Percentiles rank a stretch among this genome's conserved stretches.
These are phyloP conservation scores for Nicotiana noctiflora DNA, from an alignment of 257 asterid genomes.

Conservation along the genomic window DNA sequence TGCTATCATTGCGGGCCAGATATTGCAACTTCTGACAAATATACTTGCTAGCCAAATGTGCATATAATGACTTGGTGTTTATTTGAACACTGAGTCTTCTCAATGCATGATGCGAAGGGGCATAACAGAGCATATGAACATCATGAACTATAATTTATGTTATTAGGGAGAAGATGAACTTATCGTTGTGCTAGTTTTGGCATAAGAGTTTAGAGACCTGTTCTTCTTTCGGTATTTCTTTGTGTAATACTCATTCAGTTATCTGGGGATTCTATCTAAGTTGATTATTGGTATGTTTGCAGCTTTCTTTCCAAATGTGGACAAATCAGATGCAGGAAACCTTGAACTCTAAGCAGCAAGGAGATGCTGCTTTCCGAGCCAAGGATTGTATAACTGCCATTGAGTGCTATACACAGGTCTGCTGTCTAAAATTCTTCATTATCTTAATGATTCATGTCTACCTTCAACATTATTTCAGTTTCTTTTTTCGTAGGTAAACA, in stretches of 20 bases:
- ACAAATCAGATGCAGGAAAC: constrained; percentile 95
- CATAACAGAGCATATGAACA: not conserved
- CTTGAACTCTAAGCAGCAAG: constrained; percentile 78
- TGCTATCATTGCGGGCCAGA: not conserved
- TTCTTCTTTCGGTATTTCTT: not conserved
- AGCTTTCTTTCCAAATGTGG: constrained; percentile 98
- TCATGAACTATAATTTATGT: not conserved
- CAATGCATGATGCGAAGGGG: not conserved
- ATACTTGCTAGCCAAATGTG: not conserved
- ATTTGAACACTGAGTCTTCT: not conserved
- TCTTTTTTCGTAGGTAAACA: not conserved
- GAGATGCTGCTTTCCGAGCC: constrained; percentile 88
- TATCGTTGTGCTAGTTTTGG: not conserved
- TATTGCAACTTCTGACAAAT: not conserved
- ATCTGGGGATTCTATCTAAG: not conserved
- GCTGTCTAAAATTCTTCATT: not conserved
- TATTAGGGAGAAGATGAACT: not conserved
- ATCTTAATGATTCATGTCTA: not conserved
- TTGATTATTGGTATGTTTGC: constrained; percentile 20
- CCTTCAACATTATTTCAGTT: not conserved
- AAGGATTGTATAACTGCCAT: constrained; percentile 76
- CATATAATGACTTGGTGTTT: not conserved
- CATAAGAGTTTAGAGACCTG: not conserved
- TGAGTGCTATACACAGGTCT: constrained; percentile 73
- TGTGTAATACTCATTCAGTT: not conserved